Evolutionary conservation across 2,329 filamentous ascomycete genomes (phyloP).

Genomic region (Magnaporthiopsis poae): DNA sequence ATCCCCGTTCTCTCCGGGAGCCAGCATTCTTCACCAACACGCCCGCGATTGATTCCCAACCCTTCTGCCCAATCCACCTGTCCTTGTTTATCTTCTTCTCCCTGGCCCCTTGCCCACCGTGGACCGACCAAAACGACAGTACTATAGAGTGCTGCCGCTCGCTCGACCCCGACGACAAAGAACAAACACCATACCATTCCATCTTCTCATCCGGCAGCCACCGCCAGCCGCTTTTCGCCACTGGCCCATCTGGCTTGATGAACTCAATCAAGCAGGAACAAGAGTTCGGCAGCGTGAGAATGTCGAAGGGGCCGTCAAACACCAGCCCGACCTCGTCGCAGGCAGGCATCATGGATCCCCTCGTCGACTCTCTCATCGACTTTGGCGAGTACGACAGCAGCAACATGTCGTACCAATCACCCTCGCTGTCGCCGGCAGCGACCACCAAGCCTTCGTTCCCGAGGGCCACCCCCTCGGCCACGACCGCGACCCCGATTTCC

Average conservation of each 20-base stretch:
- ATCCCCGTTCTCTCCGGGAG: background rate
- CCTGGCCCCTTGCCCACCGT: no score
- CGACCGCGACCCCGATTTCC: conserved; percentile 44
- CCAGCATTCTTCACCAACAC: background rate
- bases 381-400: conserved; percentile 54
- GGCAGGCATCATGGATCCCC: conserved; percentile 36
- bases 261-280: conserved; percentile 5
- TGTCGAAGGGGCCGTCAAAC: conserved; percentile 12
- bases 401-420: conserved; percentile 43
- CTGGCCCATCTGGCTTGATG: background rate
- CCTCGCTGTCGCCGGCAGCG: conserved; percentile 46
- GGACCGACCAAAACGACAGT: background rate
- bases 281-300: conserved; percentile 5
- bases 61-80: background rate
- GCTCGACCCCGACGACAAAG: background rate
- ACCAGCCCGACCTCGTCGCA: conserved; percentile 18
- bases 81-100: background rate
- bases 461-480: conserved; percentile 33
- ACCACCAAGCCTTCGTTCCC: conserved; percentile 42
- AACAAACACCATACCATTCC: background rate
- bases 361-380: conserved; percentile 50
- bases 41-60: background rate
- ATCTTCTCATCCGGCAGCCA: background rate
- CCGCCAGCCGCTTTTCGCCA: background rate
- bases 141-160: background rate